These are phyloP conservation scores for Colletotrichum acutatum DNA, from an alignment of 2,329 filamentous ascomycete species.

Conservation along the genomic window DNA sequence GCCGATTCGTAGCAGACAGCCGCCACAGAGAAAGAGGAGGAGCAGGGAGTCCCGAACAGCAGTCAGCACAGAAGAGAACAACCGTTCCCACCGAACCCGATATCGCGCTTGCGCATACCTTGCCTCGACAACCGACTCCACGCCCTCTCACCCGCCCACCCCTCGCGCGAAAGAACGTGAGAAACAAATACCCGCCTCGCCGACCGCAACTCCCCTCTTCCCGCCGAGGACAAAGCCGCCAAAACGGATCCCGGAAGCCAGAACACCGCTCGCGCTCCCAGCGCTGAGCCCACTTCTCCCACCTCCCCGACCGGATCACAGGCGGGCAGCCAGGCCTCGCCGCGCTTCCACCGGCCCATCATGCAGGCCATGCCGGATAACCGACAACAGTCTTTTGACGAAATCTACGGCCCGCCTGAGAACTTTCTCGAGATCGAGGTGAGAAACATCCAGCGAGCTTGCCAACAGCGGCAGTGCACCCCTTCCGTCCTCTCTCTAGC, in stretches of 20 bases:
- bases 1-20: background rate
- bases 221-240: slow-evolving; percentile 42
- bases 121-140: background rate
- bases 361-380: slow-evolving; percentile 77
- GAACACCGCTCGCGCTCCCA: slow-evolving; percentile 46
- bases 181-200: background rate
- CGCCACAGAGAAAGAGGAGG: background rate
- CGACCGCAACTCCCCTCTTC: background rate
- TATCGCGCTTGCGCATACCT: background rate
- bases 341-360: slow-evolving; percentile 60
- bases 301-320: slow-evolving; percentile 38
- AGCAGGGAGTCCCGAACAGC: background rate
- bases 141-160: background rate
- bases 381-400: slow-evolving; percentile 95
- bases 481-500: background rate
- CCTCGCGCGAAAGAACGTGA: background rate
- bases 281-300: slow-evolving; percentile 41
- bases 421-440: slow-evolving; percentile 99
- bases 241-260: slow-evolving; percentile 56
- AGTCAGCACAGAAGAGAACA: background rate
- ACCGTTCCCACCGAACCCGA: background rate
- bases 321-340: slow-evolving; percentile 41
- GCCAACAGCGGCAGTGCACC: background rate
- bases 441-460: slow-evolving; percentile 39
- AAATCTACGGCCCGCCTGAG: slow-evolving; percentile 98